Evolutionary conservation across 148 eudicot genomes (phyloP).

Genomic region (Nyssa sinensis): DNA sequence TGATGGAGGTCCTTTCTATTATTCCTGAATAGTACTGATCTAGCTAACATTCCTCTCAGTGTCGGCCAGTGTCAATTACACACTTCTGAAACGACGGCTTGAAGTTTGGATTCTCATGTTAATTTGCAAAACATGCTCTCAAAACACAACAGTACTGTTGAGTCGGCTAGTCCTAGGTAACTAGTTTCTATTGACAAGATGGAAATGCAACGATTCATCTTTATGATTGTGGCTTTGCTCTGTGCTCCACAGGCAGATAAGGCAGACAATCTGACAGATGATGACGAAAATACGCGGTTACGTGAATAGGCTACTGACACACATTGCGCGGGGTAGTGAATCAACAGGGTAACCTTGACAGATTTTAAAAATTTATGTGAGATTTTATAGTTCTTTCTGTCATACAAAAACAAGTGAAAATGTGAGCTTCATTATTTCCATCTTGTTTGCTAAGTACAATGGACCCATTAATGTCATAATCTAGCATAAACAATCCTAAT

Average conservation of each 20-base stretch:
- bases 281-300: neutral
- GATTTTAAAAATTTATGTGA: neutral
- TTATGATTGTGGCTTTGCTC: neutral
- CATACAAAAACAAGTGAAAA: neutral
- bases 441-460: neutral
- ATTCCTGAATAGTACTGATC: no score
- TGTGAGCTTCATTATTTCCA: slow-evolving; percentile 6
- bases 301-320: neutral
- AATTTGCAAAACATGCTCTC: no score
- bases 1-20: no score
- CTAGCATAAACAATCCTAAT: slow-evolving; percentile 6
- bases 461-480: slow-evolving; percentile 19
- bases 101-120: no score
- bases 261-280: slow-evolving; percentile 1
- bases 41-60: no score
- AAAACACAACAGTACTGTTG: no score
- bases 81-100: no score
- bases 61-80: no score
- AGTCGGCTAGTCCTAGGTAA: no score
- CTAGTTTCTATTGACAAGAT: no score
- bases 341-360: neutral
- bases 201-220: no score
- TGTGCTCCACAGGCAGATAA: slow-evolving; percentile 1
- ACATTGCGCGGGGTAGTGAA: neutral
- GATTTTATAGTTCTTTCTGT: neutral